Conservation (phyloP, 257 asterid species). For the Nicotiana undulata region DNA sequence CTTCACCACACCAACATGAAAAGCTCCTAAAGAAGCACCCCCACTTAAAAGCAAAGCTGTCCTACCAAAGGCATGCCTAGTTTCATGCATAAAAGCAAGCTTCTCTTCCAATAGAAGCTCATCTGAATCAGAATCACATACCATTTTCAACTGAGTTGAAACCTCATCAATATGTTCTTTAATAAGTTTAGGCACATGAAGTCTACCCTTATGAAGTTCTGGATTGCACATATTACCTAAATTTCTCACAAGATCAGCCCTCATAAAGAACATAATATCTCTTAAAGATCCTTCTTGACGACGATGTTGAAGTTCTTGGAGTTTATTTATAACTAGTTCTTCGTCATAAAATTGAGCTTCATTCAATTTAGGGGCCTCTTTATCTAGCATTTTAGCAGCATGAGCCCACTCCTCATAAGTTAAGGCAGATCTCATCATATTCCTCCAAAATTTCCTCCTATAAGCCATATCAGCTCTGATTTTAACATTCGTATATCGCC, state of each 20-base stretch:
- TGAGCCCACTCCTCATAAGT: slow-evolving; percentile 99
- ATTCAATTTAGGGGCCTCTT: slow-evolving; percentile 61
- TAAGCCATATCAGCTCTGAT: slow-evolving; percentile 82
- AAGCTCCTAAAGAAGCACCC: slow-evolving; percentile 94
- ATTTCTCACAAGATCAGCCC: slow-evolving; percentile 85
- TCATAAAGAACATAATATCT: slow-evolving; percentile 82
- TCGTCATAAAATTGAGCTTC: slow-evolving; percentile 77
- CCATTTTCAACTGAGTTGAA: slow-evolving; percentile 80
- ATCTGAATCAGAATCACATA: slow-evolving; percentile 79
- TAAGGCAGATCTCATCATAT: slow-evolving; percentile 83
- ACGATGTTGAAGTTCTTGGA: slow-evolving; percentile 76
- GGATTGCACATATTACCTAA: slow-evolving; percentile 96
- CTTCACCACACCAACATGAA: slow-evolving; percentile 86
- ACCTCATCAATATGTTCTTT: slow-evolving; percentile 93
- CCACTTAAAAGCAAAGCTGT: slow-evolving; percentile 92
- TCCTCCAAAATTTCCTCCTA: slow-evolving; percentile 90
- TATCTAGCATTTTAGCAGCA: slow-evolving; percentile 88
- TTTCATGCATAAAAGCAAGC: slow-evolving; percentile 93
- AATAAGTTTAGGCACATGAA: slow-evolving; percentile 79
- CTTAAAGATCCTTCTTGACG: slow-evolving; percentile 87
- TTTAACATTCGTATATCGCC: slow-evolving; percentile 72
- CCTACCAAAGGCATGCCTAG: slow-evolving; percentile 93
- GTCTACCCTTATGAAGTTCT: slow-evolving; percentile 85
- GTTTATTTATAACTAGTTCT: slow-evolving; percentile 76
- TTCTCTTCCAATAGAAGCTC: slow-evolving; percentile 91